Base-by-base conservation (phyloP, 2,329 filamentous ascomycete genomes). In the Keithomyces neogunnii region DNA sequence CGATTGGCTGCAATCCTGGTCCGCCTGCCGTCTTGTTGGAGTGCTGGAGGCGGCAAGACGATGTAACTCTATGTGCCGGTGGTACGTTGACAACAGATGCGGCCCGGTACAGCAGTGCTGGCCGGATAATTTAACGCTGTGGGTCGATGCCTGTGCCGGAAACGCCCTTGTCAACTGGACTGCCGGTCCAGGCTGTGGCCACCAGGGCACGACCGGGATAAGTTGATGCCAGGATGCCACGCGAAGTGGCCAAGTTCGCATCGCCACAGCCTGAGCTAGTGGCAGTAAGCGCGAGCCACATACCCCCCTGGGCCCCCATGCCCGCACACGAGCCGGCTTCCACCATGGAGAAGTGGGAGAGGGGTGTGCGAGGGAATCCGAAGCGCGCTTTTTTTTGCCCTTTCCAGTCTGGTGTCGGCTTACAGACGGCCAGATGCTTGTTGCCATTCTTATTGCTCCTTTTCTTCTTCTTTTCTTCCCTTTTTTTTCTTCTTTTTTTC, bases 31-130 rank as follows among this genome's bases (percentile, higher is more conserved):
- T 45, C 31, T 35, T 28, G 13, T n/a, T 36, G 48, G 39, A 33
- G 42, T 33, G 28, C 38, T 26, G 19, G 32, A 43, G 32, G n/a
- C 30, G 44, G 39, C n/a, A 26, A 40, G 33, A 31, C 36, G 32
- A 53, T 51, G 51, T 40, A 39, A 53, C 51, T 36, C 45, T 38
- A 48, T 53, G 38, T 53, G 51, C 51, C 51, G 48, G 28, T 38
- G 44, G 38, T 45, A 53, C 44, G 40, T 52, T 44, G 31, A 45
- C 39, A 50, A 35, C 10, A 47, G 51, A 53, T 53, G 48, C 51
- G 51, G 51, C 45, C 48, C 51, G 51, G 51, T 47, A 53, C 36
- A 48, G n/a, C 10, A 44, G 13, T 44, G 32, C 36, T 49, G 36
- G 35, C 51, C 50, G 50, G 43, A 39, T 49, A 48, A 48, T 48